Base-by-base conservation (phyloP, 805 yeast species). In the Yamadazyma phyllophila region DNA sequence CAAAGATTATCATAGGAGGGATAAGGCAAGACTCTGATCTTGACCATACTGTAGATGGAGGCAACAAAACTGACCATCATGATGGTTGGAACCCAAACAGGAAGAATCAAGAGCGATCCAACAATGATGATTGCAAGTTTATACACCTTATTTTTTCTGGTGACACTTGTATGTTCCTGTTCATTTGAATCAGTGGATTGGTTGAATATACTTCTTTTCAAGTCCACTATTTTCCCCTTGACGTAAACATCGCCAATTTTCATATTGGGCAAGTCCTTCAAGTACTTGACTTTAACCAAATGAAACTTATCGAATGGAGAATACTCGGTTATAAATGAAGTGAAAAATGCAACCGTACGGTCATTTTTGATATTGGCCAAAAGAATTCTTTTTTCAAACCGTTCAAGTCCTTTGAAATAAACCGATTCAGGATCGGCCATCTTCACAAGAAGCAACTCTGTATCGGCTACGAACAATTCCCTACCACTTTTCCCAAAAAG, bases 321-420 rank as follows among this genome's bases (percentile, higher is more conserved):
- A 48, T 74, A 77, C 26, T 82, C 74, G 3, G 92, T 74, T 47
- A 92, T 84, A 62, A 73, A 90, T 0, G 96, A 75, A 0, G 97
- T 88, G 66, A 81, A 87, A 62, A 89, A 92, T 12, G 92, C 84
- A 7, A 91, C 98, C 0, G 96, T 80, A 48, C 97, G 73, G 63
- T 91, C 98, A 58, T 87, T 83, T 45, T 82, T 74, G 17, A 84
- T 76, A 64, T 92, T 91, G 8, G 96, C 90, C 46, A 89, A 69
- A 2, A 81, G 60, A 2, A 79, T 67, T 44, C 85, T 74, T 45
- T 76, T 72, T 48, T 80, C 66, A 61, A 91, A 91, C 47, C 55
- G 58, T 9, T 57, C 46, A 41, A 91, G 69, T 0, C 87, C 95
- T 43, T 74, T 62, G 41, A 67, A 65, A 57, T 74, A 91, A 8